Base-by-base conservation (phyloP, 805 yeast species). In the Ogataea thermomethanolica region DNA sequence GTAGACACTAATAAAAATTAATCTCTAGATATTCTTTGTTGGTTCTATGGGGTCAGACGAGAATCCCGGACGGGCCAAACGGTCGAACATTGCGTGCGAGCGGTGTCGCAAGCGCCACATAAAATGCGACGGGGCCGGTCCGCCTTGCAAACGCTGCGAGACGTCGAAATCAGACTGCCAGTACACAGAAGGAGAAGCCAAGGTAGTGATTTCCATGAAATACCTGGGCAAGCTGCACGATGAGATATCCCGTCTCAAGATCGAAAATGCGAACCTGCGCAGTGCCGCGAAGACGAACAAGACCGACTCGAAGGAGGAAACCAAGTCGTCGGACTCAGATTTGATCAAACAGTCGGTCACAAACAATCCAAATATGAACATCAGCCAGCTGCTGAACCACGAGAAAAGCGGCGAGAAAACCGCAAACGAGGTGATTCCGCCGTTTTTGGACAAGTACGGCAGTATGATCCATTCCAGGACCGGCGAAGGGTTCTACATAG, bases 401-500 rank as follows among this genome's bases (percentile, higher is more conserved):
- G 27, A 42, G 8, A 21, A 21, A 11, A 26, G 27, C 21, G 25
- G 17, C 7, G 43, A 32, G 17, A 32, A 45, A 23, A 42, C 40
- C 20, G 32, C 49, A 21, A 67, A 59, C 37, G 86, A 81, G 49
- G 77, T 81, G 7, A 79, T 81, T 4, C 81, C 84, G 2, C 86
- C 87, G 7, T 79, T 84, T 39, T 69, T 84, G 17, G 87, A 81
- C 50, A 77, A 79, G 48, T 77, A 80, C 51, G 88, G 91, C 2
- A 70, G 87, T 37, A 64, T 84, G 29, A 78, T 84, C 2, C 82
- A 81, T 50, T 81, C 89, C 0, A 69, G 87, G 46, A 81, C 88
- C 1, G 91, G 91, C 4, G 87, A 82, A 51, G 73, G 78, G 42
- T 74, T 83, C 27, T 84, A 83, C 54, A 85, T 83, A 26, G 95